Percentiles rank a stretch among this genome's conserved stretches.
phyloP scores from a whole-genome alignment of 192 early-diverging fungal genomes.

The Spizellomyces sp. region DNA sequence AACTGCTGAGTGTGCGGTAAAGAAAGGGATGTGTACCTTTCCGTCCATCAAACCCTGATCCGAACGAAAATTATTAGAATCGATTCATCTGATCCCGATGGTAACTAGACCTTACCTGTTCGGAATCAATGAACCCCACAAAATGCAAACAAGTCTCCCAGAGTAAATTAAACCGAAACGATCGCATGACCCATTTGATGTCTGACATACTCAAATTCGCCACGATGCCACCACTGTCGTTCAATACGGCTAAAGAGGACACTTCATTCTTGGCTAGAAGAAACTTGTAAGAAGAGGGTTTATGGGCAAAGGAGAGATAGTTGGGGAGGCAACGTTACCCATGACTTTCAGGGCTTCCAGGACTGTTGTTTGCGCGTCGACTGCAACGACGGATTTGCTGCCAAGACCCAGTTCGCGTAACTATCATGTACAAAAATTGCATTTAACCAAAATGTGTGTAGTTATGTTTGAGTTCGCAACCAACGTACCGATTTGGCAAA shows the following conservation, averaged over 20 bases:
- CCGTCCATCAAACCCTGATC: constrained; percentile 68
- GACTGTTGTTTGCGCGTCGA: constrained; percentile 55
- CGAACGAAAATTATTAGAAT: neutral
- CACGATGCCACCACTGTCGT: constrained; percentile 53
- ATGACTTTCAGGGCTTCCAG: constrained; percentile 69
- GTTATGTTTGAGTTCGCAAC: neutral
- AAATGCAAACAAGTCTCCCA: constrained; percentile 65
- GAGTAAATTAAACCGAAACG: constrained; percentile 45
- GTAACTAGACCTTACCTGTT: neutral
- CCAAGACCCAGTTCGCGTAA: constrained; percentile 62
- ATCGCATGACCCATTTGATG: constrained; percentile 56
- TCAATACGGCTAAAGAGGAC: constrained; percentile 65
- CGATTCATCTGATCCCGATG: neutral
- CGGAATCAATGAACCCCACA: constrained; percentile 56
- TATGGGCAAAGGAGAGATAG: neutral
- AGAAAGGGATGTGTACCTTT: constrained; percentile 42
- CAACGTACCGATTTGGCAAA: constrained; percentile 50
- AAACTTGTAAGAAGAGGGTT: neutral
- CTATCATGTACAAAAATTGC: constrained; percentile 4
- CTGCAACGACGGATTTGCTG: constrained; percentile 54
- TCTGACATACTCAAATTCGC: constrained; percentile 74
- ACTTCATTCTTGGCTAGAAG: constrained; percentile 56
- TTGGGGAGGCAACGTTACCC: constrained; percentile 44
- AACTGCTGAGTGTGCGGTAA: neutral
- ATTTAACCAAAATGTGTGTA: neutral